Conservation (phyloP, 2,329 filamentous ascomycete species). For the Monilinia laxa region DNA sequence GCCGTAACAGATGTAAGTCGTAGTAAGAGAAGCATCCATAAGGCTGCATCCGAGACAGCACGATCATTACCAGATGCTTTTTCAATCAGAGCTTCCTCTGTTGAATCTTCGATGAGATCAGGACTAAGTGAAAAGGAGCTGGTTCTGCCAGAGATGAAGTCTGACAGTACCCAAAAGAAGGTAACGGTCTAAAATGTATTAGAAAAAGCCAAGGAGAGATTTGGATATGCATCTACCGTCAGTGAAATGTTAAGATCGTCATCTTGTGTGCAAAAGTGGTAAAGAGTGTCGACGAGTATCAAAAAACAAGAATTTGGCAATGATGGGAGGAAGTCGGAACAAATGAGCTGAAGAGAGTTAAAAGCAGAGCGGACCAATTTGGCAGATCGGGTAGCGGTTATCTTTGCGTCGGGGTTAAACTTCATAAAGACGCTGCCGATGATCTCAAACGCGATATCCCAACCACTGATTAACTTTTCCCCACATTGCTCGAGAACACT, state of each 20-base stretch:
- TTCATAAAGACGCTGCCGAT: slow-evolving; percentile 75
- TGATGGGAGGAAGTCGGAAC: slow-evolving; percentile 85
- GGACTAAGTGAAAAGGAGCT: slow-evolving; percentile 58
- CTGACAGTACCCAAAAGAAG: slow-evolving; percentile 93
- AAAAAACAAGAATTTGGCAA: slow-evolving; percentile 70
- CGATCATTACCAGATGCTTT: slow-evolving; percentile 60
- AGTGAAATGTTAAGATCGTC: slow-evolving; percentile 94
- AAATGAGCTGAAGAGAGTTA: slow-evolving; percentile 84
- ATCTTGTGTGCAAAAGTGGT: slow-evolving; percentile 83
- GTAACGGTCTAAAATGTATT: slow-evolving; percentile 67
- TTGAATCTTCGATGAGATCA: slow-evolving; percentile 53
- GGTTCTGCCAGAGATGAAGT: slow-evolving; percentile 69
- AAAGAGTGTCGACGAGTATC: slow-evolving; percentile 80
- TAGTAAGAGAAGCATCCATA: slow-evolving; percentile 77
- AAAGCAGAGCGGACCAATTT: slow-evolving; percentile 85
- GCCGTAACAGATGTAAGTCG: slow-evolving; percentile 69
- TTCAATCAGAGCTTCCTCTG: slow-evolving; percentile 57
- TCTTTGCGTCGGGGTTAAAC: slow-evolving; percentile 28
- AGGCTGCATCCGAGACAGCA: slow-evolving; percentile 63
- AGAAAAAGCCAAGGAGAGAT: slow-evolving; percentile 22
- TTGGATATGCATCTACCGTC: slow-evolving; percentile 59
- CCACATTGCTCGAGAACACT: slow-evolving; percentile 84
- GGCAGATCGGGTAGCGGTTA: slow-evolving; percentile 57
- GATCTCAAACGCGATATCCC: slow-evolving; percentile 82
- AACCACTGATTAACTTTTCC: slow-evolving; percentile 77